Evolutionary conservation across 768 basidiomycete species (phyloP), one percentile per base, ranked within the genome.

Genomic region (Cubamyces lactineus): DNA sequence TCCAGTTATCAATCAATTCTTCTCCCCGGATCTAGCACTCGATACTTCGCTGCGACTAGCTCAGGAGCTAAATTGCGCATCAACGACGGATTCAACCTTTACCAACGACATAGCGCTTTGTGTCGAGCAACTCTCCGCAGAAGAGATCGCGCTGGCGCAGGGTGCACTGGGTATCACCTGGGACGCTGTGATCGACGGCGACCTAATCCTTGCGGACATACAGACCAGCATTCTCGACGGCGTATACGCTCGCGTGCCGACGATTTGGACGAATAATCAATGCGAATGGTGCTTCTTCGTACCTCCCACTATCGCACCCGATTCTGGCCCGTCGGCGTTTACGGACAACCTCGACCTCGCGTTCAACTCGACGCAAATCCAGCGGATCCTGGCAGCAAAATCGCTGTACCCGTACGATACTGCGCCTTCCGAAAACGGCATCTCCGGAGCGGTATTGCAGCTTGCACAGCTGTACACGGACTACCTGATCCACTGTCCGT

Each of bases 241-340:
- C 24, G 38, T 49, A 9, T 61, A 61, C 42, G 47, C 45, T 3
- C 60, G 60, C 30, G 60, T 61, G 23, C 60, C 60, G 19, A 61
- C 53, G 6, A 61, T 61, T 21, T 61, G 53, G 53, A 38, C 53
- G 53, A 61, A 48, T 53, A 61, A 61, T 40, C 46, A 61, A n/a
- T 61, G 60, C 60, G 60, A 61, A 19, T 61, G 55, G 39, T 61
- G 60, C 47, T 61, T 55, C 48, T 61, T 61, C 60, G 46, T 61
- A 5, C 60, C 60, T 7, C 47, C 53, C 24, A 55, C 45, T 13
- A 61, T 61, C 28, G 26, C 48, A 26, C 60, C 60, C 19, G 55
- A 55, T 23, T 54, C 60, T 17, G 38, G 43, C 17, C 34, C 60
- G 1, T 61, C 60, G 16, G 48, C 45, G 5, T 55, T 61, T 53